Conservation (phyloP, 176 grass and related monocot genomes). For the Guadua angustifolia region DNA sequence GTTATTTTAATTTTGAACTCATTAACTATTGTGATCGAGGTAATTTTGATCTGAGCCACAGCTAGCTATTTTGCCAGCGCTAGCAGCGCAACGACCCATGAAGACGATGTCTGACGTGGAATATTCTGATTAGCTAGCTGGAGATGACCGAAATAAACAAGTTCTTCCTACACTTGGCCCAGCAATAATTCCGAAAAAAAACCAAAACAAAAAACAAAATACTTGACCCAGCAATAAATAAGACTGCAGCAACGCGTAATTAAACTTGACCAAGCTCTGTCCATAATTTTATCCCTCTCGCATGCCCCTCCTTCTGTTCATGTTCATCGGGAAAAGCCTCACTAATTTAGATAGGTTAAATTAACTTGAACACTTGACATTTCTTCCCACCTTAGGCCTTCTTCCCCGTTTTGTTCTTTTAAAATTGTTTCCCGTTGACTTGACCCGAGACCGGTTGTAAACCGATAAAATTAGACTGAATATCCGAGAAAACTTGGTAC, state of each 20-base stretch:
- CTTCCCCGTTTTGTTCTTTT: not conserved
- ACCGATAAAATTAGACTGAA: not conserved
- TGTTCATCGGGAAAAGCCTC: not conserved
- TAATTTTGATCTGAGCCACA: too few species aligned
- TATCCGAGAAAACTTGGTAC: not conserved
- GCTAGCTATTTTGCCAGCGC: too few species aligned
- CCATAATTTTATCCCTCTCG: not conserved
- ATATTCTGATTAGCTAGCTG: not conserved
- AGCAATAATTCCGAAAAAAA: not conserved
- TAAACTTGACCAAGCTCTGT: not conserved
- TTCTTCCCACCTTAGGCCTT: not conserved
- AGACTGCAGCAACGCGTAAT: not conserved
- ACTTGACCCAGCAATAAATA: not conserved
- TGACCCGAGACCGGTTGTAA: not conserved
- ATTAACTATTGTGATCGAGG: too few species aligned
- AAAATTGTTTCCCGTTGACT: not conserved
- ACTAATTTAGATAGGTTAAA: not conserved
- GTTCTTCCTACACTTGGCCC: too few species aligned
- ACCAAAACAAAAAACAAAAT: too few species aligned
- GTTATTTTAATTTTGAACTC: too few species aligned
- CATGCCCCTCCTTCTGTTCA: not conserved
- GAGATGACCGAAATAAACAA: not conserved
- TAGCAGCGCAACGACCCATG: not conserved
- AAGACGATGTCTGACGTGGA: slow-evolving; percentile 9
- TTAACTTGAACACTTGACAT: not conserved